Evolutionary conservation across 371 early-diverging fungal genomes (phyloP), one percentile per base, ranked within the genome.

Genomic region (Ecytonucleospora hepatopenaei): DNA sequence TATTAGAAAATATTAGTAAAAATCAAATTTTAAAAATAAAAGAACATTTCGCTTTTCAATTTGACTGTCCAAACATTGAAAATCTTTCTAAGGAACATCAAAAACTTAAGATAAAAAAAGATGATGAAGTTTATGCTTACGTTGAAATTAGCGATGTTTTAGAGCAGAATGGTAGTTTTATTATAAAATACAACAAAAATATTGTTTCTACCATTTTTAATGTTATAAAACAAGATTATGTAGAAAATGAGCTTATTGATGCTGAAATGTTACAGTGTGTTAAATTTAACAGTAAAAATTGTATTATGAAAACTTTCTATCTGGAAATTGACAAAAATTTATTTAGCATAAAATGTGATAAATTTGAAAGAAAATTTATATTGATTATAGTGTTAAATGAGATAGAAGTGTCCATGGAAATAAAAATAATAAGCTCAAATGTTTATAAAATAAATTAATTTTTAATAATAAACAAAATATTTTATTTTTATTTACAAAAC

Each of bases 281-380:
- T 3, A 35, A 5, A 4, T n/a, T 31, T 24, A 32, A 19, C 5
- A n/a, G 30, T 8, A 24, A 48, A 21, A 17, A 24, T 8, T 31
- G 33, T n/a, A 3, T 58, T 4, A 23, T 5, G 58, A 15, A 23
- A 24, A 23, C 21, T 19, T n/a, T 58, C 21, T 4, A 58, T 5
- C 4, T 58, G n/a, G n/a, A 58, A 4, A 8, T 58, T 24, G 40
- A 40, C 40, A 40, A 40, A 40, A 40, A 40, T 8, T 8, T 40
- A n/a, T 58, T 58, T 23, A 58, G 58, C 19, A 58, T 58, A 33
- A 58, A 30, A 23, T 5, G 30, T 8, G 33, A n/a, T 5, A 12
- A 8, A 21, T 58, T 58, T 58, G 58, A 58, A 48, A 24, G 15
- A 35, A 58, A 24, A 24, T 33, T n/a, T 24, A 33, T 12, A 19